A percentile compares a stretch with the other conserved stretches of the same genome.
These are phyloP conservation scores for Colletotrichum sp. DNA, from an alignment of 2,329 filamentous ascomycete genomes.

Conservation along the genomic window DNA sequence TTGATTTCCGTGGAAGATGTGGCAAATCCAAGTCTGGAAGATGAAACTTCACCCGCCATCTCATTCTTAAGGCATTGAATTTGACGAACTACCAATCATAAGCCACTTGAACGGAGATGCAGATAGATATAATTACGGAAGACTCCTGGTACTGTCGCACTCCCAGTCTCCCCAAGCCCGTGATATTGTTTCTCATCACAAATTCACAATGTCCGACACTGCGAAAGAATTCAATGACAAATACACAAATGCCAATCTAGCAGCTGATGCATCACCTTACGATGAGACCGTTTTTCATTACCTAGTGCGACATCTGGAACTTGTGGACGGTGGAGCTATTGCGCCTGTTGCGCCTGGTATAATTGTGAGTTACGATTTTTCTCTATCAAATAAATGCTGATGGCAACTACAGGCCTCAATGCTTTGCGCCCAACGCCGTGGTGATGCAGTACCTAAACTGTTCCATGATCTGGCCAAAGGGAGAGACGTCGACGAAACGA, in stretches of 20 bases:
- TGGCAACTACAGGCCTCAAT: background rate
- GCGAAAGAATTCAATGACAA: background rate
- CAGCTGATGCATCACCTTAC: background rate
- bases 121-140: background rate
- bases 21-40: background rate
- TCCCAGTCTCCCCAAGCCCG: background rate
- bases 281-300: background rate
- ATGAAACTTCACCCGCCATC: background rate
- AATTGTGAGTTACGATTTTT: accelerated
- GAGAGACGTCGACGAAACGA: background rate
- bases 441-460: background rate
- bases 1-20: background rate
- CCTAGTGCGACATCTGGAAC: background rate
- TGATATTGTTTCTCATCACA: accelerated
- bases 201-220: background rate
- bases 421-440: background rate
- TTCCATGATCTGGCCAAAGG: background rate
- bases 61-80: background rate
- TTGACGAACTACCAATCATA: background rate
- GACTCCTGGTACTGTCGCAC: background rate
- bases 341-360: background rate
- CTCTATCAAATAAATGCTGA: background rate
- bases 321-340: background rate
- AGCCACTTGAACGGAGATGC: background rate
- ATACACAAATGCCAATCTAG: background rate